phyloP scores from a whole-genome alignment of 2,329 filamentous ascomycete genomes.

The Curvularia sp. region DNA sequence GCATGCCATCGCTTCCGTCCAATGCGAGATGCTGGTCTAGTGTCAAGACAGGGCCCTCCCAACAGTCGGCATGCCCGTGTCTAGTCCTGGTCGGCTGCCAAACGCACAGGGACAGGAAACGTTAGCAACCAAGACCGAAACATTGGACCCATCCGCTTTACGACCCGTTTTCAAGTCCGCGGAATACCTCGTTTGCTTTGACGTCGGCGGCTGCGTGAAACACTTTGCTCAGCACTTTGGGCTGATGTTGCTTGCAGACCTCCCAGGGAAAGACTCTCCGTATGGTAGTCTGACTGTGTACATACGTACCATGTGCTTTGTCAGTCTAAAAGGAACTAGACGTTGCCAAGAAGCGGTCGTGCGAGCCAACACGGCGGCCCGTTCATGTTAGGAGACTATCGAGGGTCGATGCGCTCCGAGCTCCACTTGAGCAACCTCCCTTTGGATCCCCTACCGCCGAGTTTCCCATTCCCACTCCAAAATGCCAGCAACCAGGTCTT shows the following conservation, averaged over 20 bases:
- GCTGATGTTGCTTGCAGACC: background rate
- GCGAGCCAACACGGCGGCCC: background rate
- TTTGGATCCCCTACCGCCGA: background rate
- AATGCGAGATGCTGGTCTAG: background rate
- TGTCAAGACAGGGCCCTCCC: background rate
- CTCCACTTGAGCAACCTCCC: background rate
- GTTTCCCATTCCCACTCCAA: background rate
- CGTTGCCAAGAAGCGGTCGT: background rate
- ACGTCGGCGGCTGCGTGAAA: background rate
- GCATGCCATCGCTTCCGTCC: background rate
- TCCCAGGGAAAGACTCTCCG: background rate
- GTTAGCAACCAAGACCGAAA: slow-evolving; percentile 3
- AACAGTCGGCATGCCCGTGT: background rate
- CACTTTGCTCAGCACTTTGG: background rate
- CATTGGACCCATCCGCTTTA: background rate
- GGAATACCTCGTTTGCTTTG: background rate
- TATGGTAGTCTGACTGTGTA: background rate
- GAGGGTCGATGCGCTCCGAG: background rate
- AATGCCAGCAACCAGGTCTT: background rate
- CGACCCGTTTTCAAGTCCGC: background rate
- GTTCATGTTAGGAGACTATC: background rate
- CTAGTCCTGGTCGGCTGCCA: background rate
- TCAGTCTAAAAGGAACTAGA: background rate
- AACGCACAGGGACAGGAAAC: background rate
- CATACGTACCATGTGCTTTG: background rate